A percentile compares a stretch with the other conserved stretches of the same genome.
These are phyloP conservation scores for Drechslerella coelobrocha DNA, from an alignment of 2,329 filamentous ascomycete genomes.

Conservation along the genomic window DNA sequence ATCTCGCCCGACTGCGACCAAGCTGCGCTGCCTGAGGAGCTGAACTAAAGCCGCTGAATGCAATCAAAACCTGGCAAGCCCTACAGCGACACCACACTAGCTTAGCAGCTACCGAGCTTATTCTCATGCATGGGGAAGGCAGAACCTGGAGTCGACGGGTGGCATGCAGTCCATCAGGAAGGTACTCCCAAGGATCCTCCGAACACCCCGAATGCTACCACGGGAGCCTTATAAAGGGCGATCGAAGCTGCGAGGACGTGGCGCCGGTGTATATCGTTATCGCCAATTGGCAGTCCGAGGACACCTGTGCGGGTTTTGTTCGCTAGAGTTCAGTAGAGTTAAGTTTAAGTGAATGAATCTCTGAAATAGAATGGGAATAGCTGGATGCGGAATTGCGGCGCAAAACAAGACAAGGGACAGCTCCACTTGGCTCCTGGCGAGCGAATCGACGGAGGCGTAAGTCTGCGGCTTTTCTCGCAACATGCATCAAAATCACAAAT, in stretches of 20 bases:
- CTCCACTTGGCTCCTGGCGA: conserved; percentile 4
- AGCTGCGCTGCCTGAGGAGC: background rate
- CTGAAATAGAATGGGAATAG: background rate
- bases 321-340: background rate
- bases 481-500: conserved; percentile 1
- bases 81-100: background rate
- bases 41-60: background rate
- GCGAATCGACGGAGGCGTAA: conserved; percentile 5
- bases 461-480: conserved; percentile 5
- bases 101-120: conserved; percentile 7
- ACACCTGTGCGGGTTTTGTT: background rate
- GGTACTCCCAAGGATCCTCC: background rate
- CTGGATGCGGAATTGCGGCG: conserved; percentile 4
- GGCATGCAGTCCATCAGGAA: background rate
- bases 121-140: conserved; percentile 9
- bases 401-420: conserved; percentile 8
- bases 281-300: background rate
- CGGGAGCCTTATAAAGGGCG: background rate
- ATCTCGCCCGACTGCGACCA: conserved; percentile 1
- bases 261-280: background rate
- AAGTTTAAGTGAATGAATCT: no score
- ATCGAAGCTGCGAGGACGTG: background rate
- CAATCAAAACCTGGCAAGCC: conserved; percentile 5
- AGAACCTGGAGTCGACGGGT: conserved; percentile 5
- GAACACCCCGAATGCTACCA: background rate